Evolutionary conservation across 2,329 filamentous ascomycete species (phyloP).

Genomic region (Shiraia sp.): DNA sequence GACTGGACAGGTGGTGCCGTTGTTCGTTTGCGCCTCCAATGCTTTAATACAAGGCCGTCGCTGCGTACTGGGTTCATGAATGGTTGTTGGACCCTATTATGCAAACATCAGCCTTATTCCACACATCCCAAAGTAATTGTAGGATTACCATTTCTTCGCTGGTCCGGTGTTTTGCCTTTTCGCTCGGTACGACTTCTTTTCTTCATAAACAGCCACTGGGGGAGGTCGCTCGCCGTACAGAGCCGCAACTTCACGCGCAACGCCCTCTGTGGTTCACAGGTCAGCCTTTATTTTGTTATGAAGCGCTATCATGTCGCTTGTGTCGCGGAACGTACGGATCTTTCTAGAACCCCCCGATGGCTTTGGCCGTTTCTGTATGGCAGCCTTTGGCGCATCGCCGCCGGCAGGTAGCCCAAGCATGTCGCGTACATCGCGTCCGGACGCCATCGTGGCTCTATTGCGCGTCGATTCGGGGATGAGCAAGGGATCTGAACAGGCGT

Average conservation of each 20-base stretch:
- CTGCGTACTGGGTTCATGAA: slow-evolving; percentile 79
- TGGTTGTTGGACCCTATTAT: slow-evolving; percentile 45
- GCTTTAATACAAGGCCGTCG: slow-evolving; percentile 72
- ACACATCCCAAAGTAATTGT: neutral
- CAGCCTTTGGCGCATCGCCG: slow-evolving; percentile 47
- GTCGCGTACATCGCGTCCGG: slow-evolving; percentile 73
- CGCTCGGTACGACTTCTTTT: slow-evolving; percentile 45
- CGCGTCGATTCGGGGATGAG: slow-evolving; percentile 22
- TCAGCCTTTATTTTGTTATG: slow-evolving; percentile 1
- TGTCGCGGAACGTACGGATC: slow-evolving; percentile 50
- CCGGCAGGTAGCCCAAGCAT: slow-evolving; percentile 77
- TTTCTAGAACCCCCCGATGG: slow-evolving; percentile 57
- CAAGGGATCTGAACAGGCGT: slow-evolving; percentile 17
- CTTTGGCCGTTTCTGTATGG: slow-evolving; percentile 75
- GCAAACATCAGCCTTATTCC: slow-evolving; percentile 11
- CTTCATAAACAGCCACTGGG: slow-evolving; percentile 47
- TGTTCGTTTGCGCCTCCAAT: slow-evolving; percentile 73
- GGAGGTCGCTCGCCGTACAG: slow-evolving; percentile 47
- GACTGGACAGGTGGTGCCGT: slow-evolving; percentile 33
- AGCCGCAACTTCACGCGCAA: slow-evolving; percentile 47
- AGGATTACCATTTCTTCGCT: slow-evolving; percentile 43
- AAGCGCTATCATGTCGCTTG: neutral
- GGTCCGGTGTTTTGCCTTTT: slow-evolving; percentile 45
- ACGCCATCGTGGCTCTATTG: slow-evolving; percentile 37
- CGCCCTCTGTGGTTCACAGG: slow-evolving; percentile 33